Percentiles rank a stretch among this genome's conserved stretches.
Conservation (phyloP, 345 rosid species). For the Salix arbutifolia region DNA sequence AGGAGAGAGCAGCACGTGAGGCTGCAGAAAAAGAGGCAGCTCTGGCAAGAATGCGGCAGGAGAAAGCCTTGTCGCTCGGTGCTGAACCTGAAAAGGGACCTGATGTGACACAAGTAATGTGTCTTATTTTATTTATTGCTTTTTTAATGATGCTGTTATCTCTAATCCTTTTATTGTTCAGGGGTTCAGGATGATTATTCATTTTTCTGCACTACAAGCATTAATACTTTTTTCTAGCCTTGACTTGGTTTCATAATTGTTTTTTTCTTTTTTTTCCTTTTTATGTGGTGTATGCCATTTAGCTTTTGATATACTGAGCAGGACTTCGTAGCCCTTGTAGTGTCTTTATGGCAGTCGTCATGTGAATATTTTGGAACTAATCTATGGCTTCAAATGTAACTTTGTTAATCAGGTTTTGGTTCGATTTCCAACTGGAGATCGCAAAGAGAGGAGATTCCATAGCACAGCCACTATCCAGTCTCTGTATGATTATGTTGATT, state of each 20-base stretch:
- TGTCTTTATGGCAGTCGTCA: neutral
- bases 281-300: neutral
- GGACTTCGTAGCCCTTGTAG: neutral
- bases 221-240: neutral
- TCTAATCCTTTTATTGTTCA: neutral
- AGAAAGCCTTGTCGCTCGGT: constrained; percentile 83
- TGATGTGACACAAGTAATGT: constrained; percentile 71
- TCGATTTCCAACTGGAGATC: constrained; percentile 85
- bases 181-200: neutral
- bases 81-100: constrained; percentile 90
- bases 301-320: neutral
- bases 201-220: neutral
- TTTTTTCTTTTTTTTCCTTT: neutral
- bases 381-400: neutral
- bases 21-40: constrained; percentile 87
- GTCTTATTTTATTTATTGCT: neutral
- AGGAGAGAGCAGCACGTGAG: constrained; percentile 73
- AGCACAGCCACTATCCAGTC: constrained; percentile 52
- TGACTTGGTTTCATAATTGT: neutral
- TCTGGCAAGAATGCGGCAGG: constrained; percentile 65
- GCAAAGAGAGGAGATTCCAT: constrained; percentile 88
- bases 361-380: neutral
- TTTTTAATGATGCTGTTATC: neutral
- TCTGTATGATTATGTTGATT: constrained; percentile 83
- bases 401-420: constrained; percentile 60